Evolutionary conservation across 192 early-diverging fungal genomes (phyloP), one percentile per base, ranked within the genome.

Genomic region (Rhizophagus prolifer): DNA sequence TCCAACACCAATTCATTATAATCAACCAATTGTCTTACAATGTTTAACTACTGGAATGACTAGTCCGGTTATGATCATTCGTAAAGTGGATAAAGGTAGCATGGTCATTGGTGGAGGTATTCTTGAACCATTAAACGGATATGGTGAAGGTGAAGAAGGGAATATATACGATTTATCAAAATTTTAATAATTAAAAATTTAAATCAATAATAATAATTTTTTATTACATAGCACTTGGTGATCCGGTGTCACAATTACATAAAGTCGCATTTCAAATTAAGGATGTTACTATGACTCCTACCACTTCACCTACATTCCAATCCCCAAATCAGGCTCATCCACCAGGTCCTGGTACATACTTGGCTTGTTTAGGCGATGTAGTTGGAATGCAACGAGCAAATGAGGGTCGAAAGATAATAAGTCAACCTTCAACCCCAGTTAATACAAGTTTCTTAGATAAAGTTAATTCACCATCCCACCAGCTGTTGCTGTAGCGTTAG

Each of bases 191-290:
- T 21, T 38, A n/a, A 19, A 8, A 16, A 41, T 16, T 77, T n/a
- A 76, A 77, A 34, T 34, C 31, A 34, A 34, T 34, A 4, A 34
- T 34, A 34, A 34, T 34, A 4, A 34, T 34, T 34, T 4, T 34
- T 34, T 4, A 3, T 34, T 34, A 34, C 1, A 38, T 6, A 63
- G 77, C 90, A 3, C 70, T 91, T 6, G 93, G 93, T 44, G 95
- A 97, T 78, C 93, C 94, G 2, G 90, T 97, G 2, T 93, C 92
- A 21, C 94, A 95, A 80, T 80, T 97, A 66, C 94, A 97, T 85
- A 97, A 97, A 86, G 89, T 97, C 19, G 94, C 94, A 1, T 90
- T 97, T 79, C 92, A 95, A 80, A 87, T 95, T 67, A 87, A 85
- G 4, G 87, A 88, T 16, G 74, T 73, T 14, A 78, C 61, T 54